A percentile compares a stretch with the other conserved stretches of the same genome.
phyloP scores from a whole-genome alignment of 805 yeast genomes.

The Starmerella cellae region DNA sequence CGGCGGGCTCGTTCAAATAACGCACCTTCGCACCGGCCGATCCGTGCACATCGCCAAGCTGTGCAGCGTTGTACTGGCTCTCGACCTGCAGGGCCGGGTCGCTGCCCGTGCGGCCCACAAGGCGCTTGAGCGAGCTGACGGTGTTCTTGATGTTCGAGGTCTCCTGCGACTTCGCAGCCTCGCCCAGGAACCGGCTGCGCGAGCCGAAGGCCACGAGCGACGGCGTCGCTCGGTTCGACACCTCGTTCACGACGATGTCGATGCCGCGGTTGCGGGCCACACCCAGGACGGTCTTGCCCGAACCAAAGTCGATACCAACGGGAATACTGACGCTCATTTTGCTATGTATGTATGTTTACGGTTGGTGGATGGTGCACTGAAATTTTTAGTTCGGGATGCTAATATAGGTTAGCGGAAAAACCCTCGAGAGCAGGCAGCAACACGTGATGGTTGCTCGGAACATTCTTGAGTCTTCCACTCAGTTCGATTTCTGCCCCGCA shows the following conservation, averaged over 20 bases:
- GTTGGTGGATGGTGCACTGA: too few relatives aligned
- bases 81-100: conserved; percentile 73
- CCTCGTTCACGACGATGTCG: conserved; percentile 96
- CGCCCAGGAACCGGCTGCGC: conserved; percentile 87
- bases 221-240: conserved; percentile 94
- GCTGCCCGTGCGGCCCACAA: conserved; percentile 59
- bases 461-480: conserved; percentile 7
- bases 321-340: conserved; percentile 24
- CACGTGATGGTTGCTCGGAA: not conserved
- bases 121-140: conserved; percentile 85
- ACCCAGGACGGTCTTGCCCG: conserved; percentile 78
- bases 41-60: conserved; percentile 57
- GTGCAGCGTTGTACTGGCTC: conserved; percentile 57
- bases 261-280: conserved; percentile 97
- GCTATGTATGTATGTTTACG: not conserved
- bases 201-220: conserved; percentile 79
- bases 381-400: not conserved
- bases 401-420: not conserved
- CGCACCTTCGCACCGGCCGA: conserved; percentile 75
- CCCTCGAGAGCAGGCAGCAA: not conserved
- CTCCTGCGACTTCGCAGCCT: conserved; percentile 90
- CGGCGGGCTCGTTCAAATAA: conserved; percentile 62
- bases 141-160: conserved; percentile 94
- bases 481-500: too few relatives aligned
- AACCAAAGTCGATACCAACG: conserved; percentile 96